phyloP scores from a whole-genome alignment of 352 stramenopile genomes.

The Globisporangium nagaii region DNA sequence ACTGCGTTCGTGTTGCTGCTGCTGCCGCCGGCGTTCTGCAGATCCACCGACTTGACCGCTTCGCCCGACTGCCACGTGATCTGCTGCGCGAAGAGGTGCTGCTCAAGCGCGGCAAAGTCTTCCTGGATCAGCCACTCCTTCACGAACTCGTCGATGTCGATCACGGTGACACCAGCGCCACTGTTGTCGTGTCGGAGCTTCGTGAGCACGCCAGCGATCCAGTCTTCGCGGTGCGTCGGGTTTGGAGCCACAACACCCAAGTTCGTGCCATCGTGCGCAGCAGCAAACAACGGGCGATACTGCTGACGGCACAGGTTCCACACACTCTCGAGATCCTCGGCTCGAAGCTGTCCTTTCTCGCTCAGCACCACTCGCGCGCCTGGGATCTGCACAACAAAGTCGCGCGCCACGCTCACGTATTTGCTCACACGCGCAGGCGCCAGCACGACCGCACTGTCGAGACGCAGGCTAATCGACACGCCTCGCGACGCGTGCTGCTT shows the following conservation, averaged over 20 bases:
- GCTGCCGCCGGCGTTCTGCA: constrained; percentile 44
- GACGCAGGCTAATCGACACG: constrained; percentile 62
- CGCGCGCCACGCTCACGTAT: constrained; percentile 37
- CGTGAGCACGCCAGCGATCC: constrained; percentile 35
- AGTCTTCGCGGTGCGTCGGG: constrained; percentile 18
- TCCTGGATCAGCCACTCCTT: constrained; percentile 75
- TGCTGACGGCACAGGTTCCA: constrained; percentile 45
- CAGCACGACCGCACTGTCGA: constrained; percentile 45
- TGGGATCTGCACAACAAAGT: constrained; percentile 17
- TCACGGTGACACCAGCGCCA: background rate
- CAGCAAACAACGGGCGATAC: constrained; percentile 1
- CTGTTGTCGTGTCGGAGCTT: constrained; percentile 28
- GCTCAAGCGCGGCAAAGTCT: constrained; percentile 52
- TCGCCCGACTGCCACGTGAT: constrained; percentile 40
- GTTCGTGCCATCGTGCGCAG: background rate
- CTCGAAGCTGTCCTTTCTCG: constrained; percentile 21
- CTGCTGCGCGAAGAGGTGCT: constrained; percentile 37
- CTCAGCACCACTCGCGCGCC: constrained; percentile 6
- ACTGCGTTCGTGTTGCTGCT: constrained; percentile 46
- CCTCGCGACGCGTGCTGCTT: constrained; percentile 66
- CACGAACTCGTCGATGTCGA: constrained; percentile 60
- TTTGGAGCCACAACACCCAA: constrained; percentile 4
- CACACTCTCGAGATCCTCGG: constrained; percentile 38
- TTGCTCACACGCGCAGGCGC: constrained; percentile 28
- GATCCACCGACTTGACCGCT: constrained; percentile 33